Evolutionary conservation across 768 basidiomycete species (phyloP).

Genomic region (Termitomyces eurrhizus): DNA sequence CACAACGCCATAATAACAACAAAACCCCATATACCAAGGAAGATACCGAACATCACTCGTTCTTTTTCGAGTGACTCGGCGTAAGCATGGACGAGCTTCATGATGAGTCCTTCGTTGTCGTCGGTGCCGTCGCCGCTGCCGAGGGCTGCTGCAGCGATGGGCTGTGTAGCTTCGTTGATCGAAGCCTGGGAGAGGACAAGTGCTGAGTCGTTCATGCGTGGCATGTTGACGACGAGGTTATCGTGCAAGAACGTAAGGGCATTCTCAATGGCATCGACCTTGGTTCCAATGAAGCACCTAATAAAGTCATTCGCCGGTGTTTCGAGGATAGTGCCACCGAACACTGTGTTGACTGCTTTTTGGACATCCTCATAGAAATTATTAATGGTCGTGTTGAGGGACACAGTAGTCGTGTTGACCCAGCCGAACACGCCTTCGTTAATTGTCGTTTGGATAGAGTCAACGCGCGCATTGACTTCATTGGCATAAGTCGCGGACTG

Average conservation of each 20-base stretch:
- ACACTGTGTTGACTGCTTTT: conserved; percentile 67
- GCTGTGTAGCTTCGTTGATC: conserved; percentile 71
- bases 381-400: conserved; percentile 83
- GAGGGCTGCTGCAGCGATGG: conserved; percentile 82
- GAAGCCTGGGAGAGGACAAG: conserved; percentile 72
- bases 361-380: conserved; percentile 87
- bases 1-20: conserved; percentile 78
- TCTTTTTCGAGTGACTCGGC: conserved; percentile 72
- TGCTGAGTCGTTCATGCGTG: conserved; percentile 68
- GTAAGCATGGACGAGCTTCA: conserved; percentile 70
- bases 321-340: conserved; percentile 83
- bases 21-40: conserved; percentile 79
- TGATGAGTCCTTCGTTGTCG: conserved; percentile 56
- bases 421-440: conserved; percentile 91
- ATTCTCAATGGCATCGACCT: conserved; percentile 81
- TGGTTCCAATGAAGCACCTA: conserved; percentile 86
- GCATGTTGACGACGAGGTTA: conserved; percentile 78
- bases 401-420: conserved; percentile 87
- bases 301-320: conserved; percentile 82
- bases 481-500: conserved; percentile 75
- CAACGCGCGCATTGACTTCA: conserved; percentile 71
- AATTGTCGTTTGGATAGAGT: conserved; percentile 66
- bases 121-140: conserved; percentile 47
- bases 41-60: conserved; percentile 77
- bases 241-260: conserved; percentile 90